Evolutionary conservation across 441 rosid genomes (phyloP), one percentile per base, ranked within the genome.

Genomic region (Gossypium armourianum): DNA sequence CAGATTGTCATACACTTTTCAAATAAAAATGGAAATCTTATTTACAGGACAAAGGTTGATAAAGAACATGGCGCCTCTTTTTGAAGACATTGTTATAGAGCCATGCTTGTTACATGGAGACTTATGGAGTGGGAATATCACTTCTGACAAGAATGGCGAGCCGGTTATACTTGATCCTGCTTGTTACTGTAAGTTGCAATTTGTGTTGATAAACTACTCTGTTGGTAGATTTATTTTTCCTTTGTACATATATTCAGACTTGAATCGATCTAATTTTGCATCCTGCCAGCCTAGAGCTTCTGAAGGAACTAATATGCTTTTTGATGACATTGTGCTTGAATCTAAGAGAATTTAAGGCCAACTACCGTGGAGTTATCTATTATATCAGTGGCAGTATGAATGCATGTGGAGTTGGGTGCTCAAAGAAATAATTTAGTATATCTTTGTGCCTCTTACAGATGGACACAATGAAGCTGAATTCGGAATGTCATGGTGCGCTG

Each of bases 401-500:
- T 26, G 13, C 43, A 9, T 52, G 45, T 2, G 43, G 65, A 32
- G 32, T 16, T 28, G 9, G 21, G 20, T 69, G 24, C 65, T 57
- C 9, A 8, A 16, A 8, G 21, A 32, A 19, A 24, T 55, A 1
- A 56, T 6, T 65, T 64, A 45, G 20, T 24, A 28, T 17, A 50
- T 68, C 53, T 4, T 20, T 70, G 21, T 16, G 50, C 3, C 56
- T 59, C 17, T 45, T 43, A 26, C 72, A 90, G 97, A 90, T 84
- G 98, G 98, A 49, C 98, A 93, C 77, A 86, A 47, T 26, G 97
- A 93, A 78, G 98, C 98, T 1, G 97, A 93, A 74, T 90, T 93
- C 64, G 98, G 98, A 57, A 90, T 90, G 97, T 93, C 96, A 2
- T 93, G 98, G 97, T 93, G 96, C 53, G 93, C 98, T n/a, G 91